Percentiles rank a stretch among this genome's conserved stretches.
phyloP scores from a whole-genome alignment of 345 rosid species.

The Durio zibethinus region DNA sequence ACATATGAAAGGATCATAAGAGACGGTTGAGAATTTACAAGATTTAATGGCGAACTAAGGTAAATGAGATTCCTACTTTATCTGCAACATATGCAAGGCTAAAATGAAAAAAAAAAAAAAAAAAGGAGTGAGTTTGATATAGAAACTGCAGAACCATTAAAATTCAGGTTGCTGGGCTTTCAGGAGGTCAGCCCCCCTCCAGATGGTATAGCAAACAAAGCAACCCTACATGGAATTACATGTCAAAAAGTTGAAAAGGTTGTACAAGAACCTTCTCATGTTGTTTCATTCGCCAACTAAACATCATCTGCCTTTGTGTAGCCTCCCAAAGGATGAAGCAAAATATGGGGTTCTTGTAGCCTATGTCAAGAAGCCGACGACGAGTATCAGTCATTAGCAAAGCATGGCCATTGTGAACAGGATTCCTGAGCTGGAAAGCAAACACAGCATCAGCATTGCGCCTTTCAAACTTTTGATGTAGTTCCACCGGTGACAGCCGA shows the following conservation, averaged over 20 bases:
- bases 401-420: slow-evolving; percentile 98
- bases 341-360: slow-evolving; percentile 82
- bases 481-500: slow-evolving; percentile 81
- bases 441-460: slow-evolving; percentile 96
- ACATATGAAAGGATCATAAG: background rate
- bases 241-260: background rate
- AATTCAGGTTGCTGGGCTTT: background rate
- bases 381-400: slow-evolving; percentile 95
- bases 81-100: background rate
- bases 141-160: background rate
- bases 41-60: background rate
- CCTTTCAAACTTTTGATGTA: slow-evolving; percentile 69
- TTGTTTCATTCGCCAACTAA: slow-evolving; percentile 93
- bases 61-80: background rate
- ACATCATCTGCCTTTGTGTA: slow-evolving; percentile 98
- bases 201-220: background rate
- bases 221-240: background rate
- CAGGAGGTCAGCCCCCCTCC: background rate
- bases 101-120: background rate
- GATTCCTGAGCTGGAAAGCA: slow-evolving; percentile 98
- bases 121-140: background rate
- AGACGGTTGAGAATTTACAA: background rate
- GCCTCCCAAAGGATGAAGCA: slow-evolving; percentile 97
- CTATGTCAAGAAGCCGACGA: slow-evolving; percentile 88
- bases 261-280: slow-evolving; percentile 70